Evolutionary conservation across 2,329 filamentous ascomycete species (phyloP).

Genomic region (Fusarium aywerte): DNA sequence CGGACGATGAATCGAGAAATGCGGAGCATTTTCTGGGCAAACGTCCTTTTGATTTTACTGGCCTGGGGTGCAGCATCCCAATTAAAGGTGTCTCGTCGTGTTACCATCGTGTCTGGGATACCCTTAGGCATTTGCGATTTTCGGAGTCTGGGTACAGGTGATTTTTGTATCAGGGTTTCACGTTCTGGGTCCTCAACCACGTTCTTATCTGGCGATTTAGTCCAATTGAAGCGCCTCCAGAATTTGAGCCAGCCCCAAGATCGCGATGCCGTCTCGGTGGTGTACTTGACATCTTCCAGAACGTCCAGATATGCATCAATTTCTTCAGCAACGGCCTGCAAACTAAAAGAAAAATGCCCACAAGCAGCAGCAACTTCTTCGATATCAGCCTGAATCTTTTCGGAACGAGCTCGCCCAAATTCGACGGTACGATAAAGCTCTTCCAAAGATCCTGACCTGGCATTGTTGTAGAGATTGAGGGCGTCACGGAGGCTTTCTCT

Average conservation of each 20-base stretch:
- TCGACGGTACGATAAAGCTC: slow-evolving; percentile 85
- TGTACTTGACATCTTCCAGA: slow-evolving; percentile 83
- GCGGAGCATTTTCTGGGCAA: slow-evolving; percentile 60
- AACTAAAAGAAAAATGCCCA: slow-evolving; percentile 92
- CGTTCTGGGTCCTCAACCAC: slow-evolving; percentile 55
- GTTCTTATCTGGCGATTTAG: slow-evolving; percentile 15
- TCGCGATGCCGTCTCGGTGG: slow-evolving; percentile 68
- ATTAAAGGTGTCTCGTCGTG: slow-evolving; percentile 63
- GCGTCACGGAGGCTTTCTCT: slow-evolving; percentile 83
- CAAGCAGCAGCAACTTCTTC: slow-evolving; percentile 98
- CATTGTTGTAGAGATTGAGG: slow-evolving; percentile 79
- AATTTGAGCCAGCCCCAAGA: slow-evolving; percentile 90
- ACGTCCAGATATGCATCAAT: slow-evolving; percentile 85
- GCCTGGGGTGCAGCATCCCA: slow-evolving; percentile 66
- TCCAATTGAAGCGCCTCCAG: slow-evolving; percentile 63
- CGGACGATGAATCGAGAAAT: slow-evolving; percentile 61
- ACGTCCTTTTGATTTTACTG: slow-evolving; percentile 55
- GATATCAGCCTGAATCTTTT: slow-evolving; percentile 88
- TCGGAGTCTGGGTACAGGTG: slow-evolving; percentile 58
- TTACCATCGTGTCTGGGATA: slow-evolving; percentile 64
- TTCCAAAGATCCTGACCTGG: slow-evolving; percentile 79
- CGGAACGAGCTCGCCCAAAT: slow-evolving; percentile 72
- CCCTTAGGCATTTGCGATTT: slow-evolving; percentile 66
- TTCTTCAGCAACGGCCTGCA: slow-evolving; percentile 91
- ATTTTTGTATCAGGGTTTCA: slow-evolving; percentile 54